Conservation (phyloP, 1,139 yeast species). For the Diutina catenulata region DNA sequence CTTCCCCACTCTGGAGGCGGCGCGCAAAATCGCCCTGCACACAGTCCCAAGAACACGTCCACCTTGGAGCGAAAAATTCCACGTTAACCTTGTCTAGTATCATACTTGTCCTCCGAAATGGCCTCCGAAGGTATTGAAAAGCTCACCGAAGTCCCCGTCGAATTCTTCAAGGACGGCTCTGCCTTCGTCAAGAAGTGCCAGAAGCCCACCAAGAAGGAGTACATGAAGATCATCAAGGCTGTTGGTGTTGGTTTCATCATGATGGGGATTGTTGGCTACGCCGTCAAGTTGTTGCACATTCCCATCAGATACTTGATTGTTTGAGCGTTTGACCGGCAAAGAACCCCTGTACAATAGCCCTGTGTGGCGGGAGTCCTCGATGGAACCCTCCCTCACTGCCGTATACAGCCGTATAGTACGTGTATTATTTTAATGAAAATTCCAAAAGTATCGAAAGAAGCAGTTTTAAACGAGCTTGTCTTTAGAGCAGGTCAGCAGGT, state of each 20-base stretch:
- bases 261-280: constrained; percentile 97
- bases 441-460: no score
- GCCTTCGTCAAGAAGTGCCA: constrained; percentile 86
- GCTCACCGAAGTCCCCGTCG: constrained; percentile 80
- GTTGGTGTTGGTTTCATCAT: constrained; percentile 94
- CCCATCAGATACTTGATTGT: constrained; percentile 97
- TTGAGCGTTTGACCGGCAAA: constrained; percentile 27
- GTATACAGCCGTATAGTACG: no score
- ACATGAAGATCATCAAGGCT: constrained; percentile 79
- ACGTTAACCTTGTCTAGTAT: no score
- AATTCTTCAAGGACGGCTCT: constrained; percentile 82
- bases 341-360: no score
- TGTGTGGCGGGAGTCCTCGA: no score
- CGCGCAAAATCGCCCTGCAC: no score
- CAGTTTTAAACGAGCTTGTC: no score
- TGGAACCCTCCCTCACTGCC: no score
- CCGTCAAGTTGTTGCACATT: constrained; percentile 87
- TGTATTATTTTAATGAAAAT: no score
- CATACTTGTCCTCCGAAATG: no score
- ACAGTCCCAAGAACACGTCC: constrained; percentile 4
- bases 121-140: constrained; percentile 56
- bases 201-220: constrained; percentile 86
- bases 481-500: no score
- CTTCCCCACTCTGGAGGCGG: no score
- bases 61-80: constrained; percentile 5